phyloP scores from a whole-genome alignment of 805 yeast genomes.

The Candida sphagnicola region DNA sequence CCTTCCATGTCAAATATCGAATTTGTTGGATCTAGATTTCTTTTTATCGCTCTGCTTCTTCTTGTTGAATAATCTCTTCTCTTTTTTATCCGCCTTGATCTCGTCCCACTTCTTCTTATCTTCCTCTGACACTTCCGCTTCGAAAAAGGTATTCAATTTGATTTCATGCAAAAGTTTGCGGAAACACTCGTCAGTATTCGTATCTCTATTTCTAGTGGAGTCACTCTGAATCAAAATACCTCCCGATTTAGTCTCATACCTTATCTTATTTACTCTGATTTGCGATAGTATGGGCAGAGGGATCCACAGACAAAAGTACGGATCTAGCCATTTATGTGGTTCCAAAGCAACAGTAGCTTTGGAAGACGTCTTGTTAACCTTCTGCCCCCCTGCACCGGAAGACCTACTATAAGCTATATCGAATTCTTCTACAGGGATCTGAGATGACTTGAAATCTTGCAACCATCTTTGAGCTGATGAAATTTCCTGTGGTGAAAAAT shows the following conservation, averaged over 20 bases:
- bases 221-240: conserved; percentile 61
- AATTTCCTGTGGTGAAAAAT: conserved; percentile 21
- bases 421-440: conserved; percentile 46
- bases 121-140: conserved; percentile 44
- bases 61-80: conserved; percentile 29
- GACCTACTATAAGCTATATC: conserved; percentile 50
- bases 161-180: conserved; percentile 55
- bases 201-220: conserved; percentile 51
- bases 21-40: conserved; percentile 29
- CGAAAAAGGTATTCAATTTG: conserved; percentile 42
- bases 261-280: conserved; percentile 32
- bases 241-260: conserved; percentile 54
- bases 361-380: conserved; percentile 69
- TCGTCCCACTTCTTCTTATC: conserved; percentile 50
- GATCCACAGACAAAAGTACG: conserved; percentile 48
- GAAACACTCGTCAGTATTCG: conserved; percentile 56
- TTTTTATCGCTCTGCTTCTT: conserved; percentile 37
- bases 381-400: conserved; percentile 87
- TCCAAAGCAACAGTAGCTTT: conserved; percentile 59
- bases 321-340: conserved; percentile 39
- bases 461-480: conserved; percentile 43
- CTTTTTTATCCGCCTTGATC: conserved; percentile 26
- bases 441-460: conserved; percentile 15
- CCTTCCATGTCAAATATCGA: conserved; percentile 18
- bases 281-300: conserved; percentile 49